phyloP scores from a whole-genome alignment of 2,329 filamentous ascomycete genomes.

The Paracoccidioides brasiliensis region DNA sequence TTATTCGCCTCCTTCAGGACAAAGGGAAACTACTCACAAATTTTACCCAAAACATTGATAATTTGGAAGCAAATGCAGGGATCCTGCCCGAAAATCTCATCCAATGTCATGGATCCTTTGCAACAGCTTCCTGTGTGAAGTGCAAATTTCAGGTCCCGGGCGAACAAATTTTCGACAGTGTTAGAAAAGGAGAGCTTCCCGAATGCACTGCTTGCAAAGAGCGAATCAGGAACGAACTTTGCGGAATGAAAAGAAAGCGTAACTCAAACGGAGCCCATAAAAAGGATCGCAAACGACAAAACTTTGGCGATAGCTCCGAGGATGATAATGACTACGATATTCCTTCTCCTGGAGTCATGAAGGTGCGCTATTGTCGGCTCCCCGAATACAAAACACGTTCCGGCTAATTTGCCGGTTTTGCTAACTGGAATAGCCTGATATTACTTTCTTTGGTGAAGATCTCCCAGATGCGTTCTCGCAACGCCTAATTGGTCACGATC shows the following conservation, averaged over 20 bases:
- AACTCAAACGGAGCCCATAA: conserved; percentile 34
- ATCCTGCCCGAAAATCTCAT: conserved; percentile 70
- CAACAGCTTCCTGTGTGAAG: conserved; percentile 75
- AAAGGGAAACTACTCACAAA: conserved; percentile 86
- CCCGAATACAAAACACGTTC: conserved; percentile 7
- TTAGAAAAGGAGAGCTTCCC: conserved; percentile 63
- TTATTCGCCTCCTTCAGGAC: conserved; percentile 79
- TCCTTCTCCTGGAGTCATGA: conserved; percentile 68
- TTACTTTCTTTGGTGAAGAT: conserved; percentile 92
- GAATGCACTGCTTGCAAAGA: conserved; percentile 60
- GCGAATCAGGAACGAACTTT: conserved; percentile 36
- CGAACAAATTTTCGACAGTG: conserved; percentile 64
- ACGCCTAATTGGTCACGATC: conserved; percentile 69
- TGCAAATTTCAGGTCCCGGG: conserved; percentile 64
- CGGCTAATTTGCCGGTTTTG: not conserved
- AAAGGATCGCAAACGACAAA: conserved; percentile 42
- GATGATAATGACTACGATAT: conserved; percentile 47
- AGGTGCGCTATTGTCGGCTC: conserved; percentile 23
- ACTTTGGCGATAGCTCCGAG: conserved; percentile 40
- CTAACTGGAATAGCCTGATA: conserved; percentile 55
- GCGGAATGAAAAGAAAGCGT: conserved; percentile 41
- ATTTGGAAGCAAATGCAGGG: conserved; percentile 77
- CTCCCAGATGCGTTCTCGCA: conserved; percentile 73
- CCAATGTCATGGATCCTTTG: conserved; percentile 94
- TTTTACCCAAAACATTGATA: conserved; percentile 98